Base-by-base conservation (phyloP, 1,284 basidiomycete genomes). In the Fistulinella cinereoalba region DNA sequence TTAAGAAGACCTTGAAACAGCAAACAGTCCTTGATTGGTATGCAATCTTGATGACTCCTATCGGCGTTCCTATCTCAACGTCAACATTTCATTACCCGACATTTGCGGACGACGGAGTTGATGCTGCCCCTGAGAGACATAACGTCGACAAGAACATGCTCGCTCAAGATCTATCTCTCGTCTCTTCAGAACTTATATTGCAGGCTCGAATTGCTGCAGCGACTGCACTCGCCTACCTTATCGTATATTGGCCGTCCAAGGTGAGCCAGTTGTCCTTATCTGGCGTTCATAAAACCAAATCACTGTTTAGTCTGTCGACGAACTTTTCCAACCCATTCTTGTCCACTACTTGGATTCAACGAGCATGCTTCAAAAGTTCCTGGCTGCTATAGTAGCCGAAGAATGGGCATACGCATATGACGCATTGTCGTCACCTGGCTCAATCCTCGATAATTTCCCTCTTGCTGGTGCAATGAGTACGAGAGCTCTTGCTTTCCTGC, bases 121-220 rank as follows among this genome's bases (percentile, higher is more conserved):
- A 71, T 47, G 65, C 62, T 18, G 69, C 71, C 4, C 70, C 58
- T 2, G 86, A 92, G 60, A 77, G 83, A 27, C 90, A 99, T 65
- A 96, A 97, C 58, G 90, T 99, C 23, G 97, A 99, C 73, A 98
- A 94, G 74, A 90, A 89, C 49, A 95, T 99, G 82, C 76, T 98
- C 39, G 77, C 83, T 1, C 95, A 98, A 62, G 97, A 99, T 64
- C 71, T 96, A 44, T 83, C 90, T 0, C 75, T 99, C 18, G 77
- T 99, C 22, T 77, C 87, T 7, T 71, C 81, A 13, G 95, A 97
- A 59, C 73, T 83, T 1, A 83, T 94, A 24, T 71, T 97, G 47
- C 83, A 89, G 53, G 92, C 92, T 15, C 79, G 97, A 31, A 71
- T 98, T 4, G 84, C 88, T 4, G 81, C 87, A 2, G 87, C 92